Conservation (phyloP, 805 yeast species). For the Ogataea henricii region DNA sequence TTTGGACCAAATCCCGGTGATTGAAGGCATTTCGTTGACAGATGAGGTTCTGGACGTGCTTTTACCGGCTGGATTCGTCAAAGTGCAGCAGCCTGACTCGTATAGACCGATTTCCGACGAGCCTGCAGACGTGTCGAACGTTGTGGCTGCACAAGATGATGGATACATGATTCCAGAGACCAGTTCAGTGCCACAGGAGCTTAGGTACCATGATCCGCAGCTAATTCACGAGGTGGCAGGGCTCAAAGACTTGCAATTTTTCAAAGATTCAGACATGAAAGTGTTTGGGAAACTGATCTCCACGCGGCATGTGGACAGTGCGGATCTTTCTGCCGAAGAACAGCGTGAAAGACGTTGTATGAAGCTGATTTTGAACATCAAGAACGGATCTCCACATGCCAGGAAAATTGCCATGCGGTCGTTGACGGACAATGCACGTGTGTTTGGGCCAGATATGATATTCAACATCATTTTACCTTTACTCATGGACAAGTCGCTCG, state of each 20-base stretch:
- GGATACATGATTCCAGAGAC: slow-evolving; percentile 58
- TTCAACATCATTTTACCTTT: slow-evolving; percentile 77
- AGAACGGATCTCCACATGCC: slow-evolving; percentile 71
- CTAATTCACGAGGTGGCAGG: slow-evolving; percentile 63
- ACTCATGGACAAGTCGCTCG: slow-evolving; percentile 67
- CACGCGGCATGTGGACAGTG: slow-evolving; percentile 33
- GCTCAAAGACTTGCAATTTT: slow-evolving; percentile 62
- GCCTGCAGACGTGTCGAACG: slow-evolving; percentile 22
- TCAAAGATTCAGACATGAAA: slow-evolving; percentile 70
- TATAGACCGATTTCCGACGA: slow-evolving; percentile 38
- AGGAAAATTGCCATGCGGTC: slow-evolving; percentile 72
- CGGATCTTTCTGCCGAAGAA: slow-evolving; percentile 50
- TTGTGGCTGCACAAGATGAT: slow-evolving; percentile 26
- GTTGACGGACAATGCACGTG: slow-evolving; percentile 61
- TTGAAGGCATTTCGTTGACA: slow-evolving; percentile 42
- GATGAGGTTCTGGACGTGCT: slow-evolving; percentile 49
- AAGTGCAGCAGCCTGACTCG: slow-evolving; percentile 46
- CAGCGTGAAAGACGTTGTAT: slow-evolving; percentile 59
- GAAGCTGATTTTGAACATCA: slow-evolving; percentile 65
- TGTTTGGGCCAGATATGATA: slow-evolving; percentile 68
- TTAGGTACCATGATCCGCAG: slow-evolving; percentile 35
- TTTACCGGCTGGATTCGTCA: slow-evolving; percentile 53
- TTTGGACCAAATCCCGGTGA: slow-evolving; percentile 25
- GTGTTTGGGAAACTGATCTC: slow-evolving; percentile 64
- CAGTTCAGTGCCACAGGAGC: slow-evolving; percentile 29